Evolutionary conservation across 2,329 filamentous ascomycete species (phyloP).

Genomic region (Aspergillus ochraceus): DNA sequence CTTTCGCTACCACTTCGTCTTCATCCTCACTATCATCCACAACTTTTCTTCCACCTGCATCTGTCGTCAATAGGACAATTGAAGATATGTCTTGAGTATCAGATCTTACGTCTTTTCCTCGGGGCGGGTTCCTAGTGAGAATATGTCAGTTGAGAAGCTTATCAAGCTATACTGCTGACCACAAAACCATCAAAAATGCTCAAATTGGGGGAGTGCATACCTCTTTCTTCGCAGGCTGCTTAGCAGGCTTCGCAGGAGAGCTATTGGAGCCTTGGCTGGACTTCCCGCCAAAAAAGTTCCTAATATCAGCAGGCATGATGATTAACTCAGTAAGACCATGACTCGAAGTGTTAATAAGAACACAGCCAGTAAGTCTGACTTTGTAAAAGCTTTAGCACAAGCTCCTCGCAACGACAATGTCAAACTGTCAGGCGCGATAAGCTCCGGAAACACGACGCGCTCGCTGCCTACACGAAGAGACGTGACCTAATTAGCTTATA

Average conservation of each 20-base stretch:
- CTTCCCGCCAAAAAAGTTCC: constrained; percentile 85
- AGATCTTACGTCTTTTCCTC: constrained; percentile 37
- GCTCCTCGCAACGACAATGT: background rate
- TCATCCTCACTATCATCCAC: constrained; percentile 82
- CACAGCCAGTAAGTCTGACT: background rate
- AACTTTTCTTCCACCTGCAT: constrained; percentile 61
- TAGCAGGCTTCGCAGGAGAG: constrained; percentile 45
- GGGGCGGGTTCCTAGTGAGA: constrained; percentile 13
- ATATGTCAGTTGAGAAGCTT: background rate
- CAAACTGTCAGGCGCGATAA: background rate
- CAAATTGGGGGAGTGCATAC: constrained; percentile 26
- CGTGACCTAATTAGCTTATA: constrained; percentile 26
- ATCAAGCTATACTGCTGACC: too few species aligned
- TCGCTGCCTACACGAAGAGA: constrained; percentile 10
- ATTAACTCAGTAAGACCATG: constrained; percentile 6
- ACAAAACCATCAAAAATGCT: background rate
- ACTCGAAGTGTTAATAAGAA: background rate
- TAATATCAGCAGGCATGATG: constrained; percentile 79
- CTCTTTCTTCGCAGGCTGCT: constrained; percentile 46
- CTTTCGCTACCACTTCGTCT: constrained; percentile 52
- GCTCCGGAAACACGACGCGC: constrained; percentile 30
- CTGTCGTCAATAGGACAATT: constrained; percentile 7
- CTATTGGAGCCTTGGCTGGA: constrained; percentile 58
- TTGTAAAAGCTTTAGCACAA: background rate
- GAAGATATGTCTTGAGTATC: background rate